phyloP scores from a whole-genome alignment of 768 basidiomycete species.

The Tricholoma saponaceum region DNA sequence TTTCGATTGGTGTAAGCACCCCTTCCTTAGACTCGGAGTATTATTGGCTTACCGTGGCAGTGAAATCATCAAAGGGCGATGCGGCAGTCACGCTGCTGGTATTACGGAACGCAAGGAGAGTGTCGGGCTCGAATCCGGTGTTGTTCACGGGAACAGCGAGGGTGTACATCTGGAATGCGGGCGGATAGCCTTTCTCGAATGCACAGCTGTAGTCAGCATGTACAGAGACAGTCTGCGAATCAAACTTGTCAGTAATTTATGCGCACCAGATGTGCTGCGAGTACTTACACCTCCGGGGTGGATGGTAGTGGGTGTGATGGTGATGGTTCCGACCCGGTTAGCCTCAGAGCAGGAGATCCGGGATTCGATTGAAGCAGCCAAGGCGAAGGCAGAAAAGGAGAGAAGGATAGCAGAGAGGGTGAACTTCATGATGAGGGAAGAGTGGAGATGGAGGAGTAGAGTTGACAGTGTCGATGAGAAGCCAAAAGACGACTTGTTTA shows the following conservation, averaged over 20 bases:
- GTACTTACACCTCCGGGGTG: not conserved
- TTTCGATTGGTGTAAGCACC: not conserved
- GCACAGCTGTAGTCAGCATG: not conserved
- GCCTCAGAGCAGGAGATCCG: not conserved
- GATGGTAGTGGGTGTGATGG: not conserved
- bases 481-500: not conserved
- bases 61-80: not conserved
- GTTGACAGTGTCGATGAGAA: not conserved
- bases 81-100: not conserved
- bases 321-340: not conserved
- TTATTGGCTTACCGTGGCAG: not conserved
- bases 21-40: not conserved
- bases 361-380: not conserved
- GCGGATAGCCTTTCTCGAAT: not conserved
- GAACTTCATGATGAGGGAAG: not conserved
- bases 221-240: not conserved
- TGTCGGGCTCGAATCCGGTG: not conserved
- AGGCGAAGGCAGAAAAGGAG: not conserved
- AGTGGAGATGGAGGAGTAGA: not conserved
- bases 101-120: not conserved
- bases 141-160: not conserved
- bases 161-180: not conserved
- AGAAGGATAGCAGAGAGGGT: not conserved
- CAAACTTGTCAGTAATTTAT: not conserved
- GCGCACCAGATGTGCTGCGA: not conserved